Base-by-base conservation (phyloP, 345 rosid genomes). In the Lumnitzera racemosa region DNA sequence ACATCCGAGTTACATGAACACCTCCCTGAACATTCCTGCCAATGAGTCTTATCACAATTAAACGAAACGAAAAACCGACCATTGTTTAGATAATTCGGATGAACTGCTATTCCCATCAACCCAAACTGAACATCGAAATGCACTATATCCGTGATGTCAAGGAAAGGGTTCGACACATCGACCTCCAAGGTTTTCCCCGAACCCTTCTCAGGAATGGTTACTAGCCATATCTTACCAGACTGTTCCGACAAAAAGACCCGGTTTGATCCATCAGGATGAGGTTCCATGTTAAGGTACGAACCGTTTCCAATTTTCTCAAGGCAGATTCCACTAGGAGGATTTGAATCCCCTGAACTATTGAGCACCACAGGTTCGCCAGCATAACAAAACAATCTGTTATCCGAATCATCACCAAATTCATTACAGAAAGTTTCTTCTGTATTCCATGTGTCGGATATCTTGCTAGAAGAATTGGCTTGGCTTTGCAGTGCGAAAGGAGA, bases 251-350 rank as follows among this genome's bases (percentile, higher is more conserved):
- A 84, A 68, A 91, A 88, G 15, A 86, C 95, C 23, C 84, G 91
- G 72, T 80, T 80, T 0, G 95, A 88, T 9, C 91, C 96, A 73
- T 91, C 98, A 12, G 98, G 98, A 61, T 91, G 96, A 76, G 90
- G 80, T 15, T 64, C 98, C 98, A 91, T 88, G 68, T 81, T 76
- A 61, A 91, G 80, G 70, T 80, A 91, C 59, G 87, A 76, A 12
- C 82, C 90, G 56, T 76, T 83, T 54, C 83, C 91, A 24, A 84
- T 80, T 76, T 77, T 88, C 85, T 91, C 95, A 13, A 91, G 80
- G 80, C 98, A 88, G 24, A 86, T 27, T 29, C 96, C 98, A 52
- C 59, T 46, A 46, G 90, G 87, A 23, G 80, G 77, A 36, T 1
- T 7, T 36, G 81, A 72, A 49, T 55, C 62, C 61, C 41, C 79